A percentile compares a stretch with the other conserved stretches of the same genome.
Evolutionary conservation across 441 rosid genomes (phyloP).

Genomic region (Dalechampia spathulata): DNA sequence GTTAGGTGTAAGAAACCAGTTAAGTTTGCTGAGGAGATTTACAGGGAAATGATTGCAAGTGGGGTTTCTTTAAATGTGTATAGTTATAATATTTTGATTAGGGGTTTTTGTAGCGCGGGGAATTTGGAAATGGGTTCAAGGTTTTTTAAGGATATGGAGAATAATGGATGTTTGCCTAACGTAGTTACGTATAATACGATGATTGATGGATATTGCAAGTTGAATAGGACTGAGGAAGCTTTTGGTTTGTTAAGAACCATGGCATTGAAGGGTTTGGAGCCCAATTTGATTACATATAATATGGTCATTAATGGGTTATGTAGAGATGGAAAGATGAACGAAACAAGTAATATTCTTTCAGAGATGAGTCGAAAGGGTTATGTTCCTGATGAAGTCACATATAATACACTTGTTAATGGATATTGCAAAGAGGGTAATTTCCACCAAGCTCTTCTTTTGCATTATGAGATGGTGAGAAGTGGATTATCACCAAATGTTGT

Average conservation of each 20-base stretch:
- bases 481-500: constrained; percentile 76
- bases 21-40: constrained; percentile 47
- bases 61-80: constrained; percentile 70
- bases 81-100: constrained; percentile 70
- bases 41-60: constrained; percentile 41
- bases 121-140: constrained; percentile 55
- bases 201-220: constrained; percentile 62
- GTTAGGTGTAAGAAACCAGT: constrained; percentile 47
- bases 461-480: constrained; percentile 57
- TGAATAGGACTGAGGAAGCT: constrained; percentile 51
- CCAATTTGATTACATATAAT: constrained; percentile 71
- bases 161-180: constrained; percentile 57
- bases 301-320: constrained; percentile 71
- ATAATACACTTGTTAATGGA: constrained; percentile 75
- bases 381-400: constrained; percentile 65
- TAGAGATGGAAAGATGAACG: constrained; percentile 68
- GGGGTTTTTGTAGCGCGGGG: constrained; percentile 64
- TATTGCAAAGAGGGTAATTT: constrained; percentile 67
- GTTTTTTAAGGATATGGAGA: constrained; percentile 58
- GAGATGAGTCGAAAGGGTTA: constrained; percentile 61
- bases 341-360: constrained; percentile 39
- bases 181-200: constrained; percentile 78
- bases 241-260: constrained; percentile 45
- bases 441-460: constrained; percentile 78
- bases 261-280: constrained; percentile 58